A percentile compares a stretch with the other conserved stretches of the same genome.
phyloP scores from a whole-genome alignment of 176 grass and related monocot genomes.

The Alopecurus myosuroides region DNA sequence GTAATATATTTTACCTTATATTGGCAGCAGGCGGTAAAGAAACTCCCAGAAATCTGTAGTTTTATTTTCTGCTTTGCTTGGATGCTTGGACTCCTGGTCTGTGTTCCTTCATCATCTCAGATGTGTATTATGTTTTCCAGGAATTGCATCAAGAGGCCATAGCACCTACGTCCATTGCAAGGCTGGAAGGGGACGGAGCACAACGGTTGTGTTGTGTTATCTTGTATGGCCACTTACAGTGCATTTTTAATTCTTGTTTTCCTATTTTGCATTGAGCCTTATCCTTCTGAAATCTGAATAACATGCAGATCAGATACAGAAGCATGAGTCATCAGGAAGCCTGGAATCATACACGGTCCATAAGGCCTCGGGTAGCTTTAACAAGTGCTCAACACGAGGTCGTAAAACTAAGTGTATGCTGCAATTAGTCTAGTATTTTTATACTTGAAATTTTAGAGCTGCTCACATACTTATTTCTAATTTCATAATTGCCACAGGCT shows the following conservation, averaged over 20 bases:
- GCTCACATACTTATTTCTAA: not conserved
- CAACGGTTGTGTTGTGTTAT: constrained; percentile 85
- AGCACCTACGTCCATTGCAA: constrained; percentile 91
- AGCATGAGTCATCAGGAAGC: constrained; percentile 63
- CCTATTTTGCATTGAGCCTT: not conserved
- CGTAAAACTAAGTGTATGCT: no score
- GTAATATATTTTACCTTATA: no score
- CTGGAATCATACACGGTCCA: constrained; percentile 56
- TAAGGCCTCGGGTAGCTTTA: constrained; percentile 63
- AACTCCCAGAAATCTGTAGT: no score
- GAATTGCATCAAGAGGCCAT: constrained; percentile 41
- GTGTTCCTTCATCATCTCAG: no score
- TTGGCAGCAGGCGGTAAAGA: no score
- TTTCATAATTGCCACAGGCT: constrained; percentile 39
- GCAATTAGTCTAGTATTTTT: not conserved
- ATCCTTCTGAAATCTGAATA: not conserved
- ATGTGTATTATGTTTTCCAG: not conserved
- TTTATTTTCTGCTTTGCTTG: no score
- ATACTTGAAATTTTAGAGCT: not conserved
- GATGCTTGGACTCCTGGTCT: no score
- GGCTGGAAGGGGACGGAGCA: constrained; percentile 88
- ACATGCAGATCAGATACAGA: constrained; percentile 67
- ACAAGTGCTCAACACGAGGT: constrained; percentile 65
- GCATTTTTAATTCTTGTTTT: not conserved
- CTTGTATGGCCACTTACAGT: constrained; percentile 42